Conservation (phyloP, 148 eudicot species). For the Chenopodium album region DNA sequence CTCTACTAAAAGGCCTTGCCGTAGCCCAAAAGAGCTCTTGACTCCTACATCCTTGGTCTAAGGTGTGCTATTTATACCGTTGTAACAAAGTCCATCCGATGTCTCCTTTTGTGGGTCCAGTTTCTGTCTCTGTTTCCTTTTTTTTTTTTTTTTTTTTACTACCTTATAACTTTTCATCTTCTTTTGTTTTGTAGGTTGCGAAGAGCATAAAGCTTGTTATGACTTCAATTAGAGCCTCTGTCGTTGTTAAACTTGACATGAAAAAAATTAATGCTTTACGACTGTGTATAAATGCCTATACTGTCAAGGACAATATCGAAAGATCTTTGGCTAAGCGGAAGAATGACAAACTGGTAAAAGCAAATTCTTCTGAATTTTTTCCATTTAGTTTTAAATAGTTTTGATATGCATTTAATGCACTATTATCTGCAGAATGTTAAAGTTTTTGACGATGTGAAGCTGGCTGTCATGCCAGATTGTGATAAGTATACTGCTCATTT, state of each 20-base stretch:
- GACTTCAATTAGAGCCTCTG: slow-evolving; percentile 43
- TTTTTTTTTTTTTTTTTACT: too few species aligned
- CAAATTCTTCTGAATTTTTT: slow-evolving; percentile 5
- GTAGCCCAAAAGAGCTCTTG: neutral
- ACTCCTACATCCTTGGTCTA: neutral
- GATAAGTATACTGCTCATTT: slow-evolving; percentile 58
- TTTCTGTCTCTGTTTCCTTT: too few species aligned
- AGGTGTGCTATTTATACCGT: too few species aligned
- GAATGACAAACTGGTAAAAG: slow-evolving; percentile 32
- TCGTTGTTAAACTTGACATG: slow-evolving; percentile 67
- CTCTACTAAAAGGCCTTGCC: too few species aligned
- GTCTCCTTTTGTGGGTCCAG: neutral
- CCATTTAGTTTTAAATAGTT: neutral
- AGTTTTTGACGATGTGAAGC: slow-evolving; percentile 49
- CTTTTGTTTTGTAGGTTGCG: slow-evolving; percentile 54
- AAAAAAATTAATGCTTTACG: slow-evolving; percentile 50
- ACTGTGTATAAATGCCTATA: slow-evolving; percentile 56
- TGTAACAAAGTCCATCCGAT: too few species aligned
- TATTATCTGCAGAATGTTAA: slow-evolving; percentile 57
- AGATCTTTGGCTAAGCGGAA: slow-evolving; percentile 32
- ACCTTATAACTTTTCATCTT: neutral
- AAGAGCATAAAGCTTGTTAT: slow-evolving; percentile 67
- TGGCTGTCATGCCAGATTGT: slow-evolving; percentile 46
- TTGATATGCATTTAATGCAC: slow-evolving; percentile 20
- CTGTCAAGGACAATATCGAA: slow-evolving; percentile 55